These are phyloP conservation scores for Chlorella variabilis DNA, from an alignment of 163 green algal genomes.

Conservation along the genomic window DNA sequence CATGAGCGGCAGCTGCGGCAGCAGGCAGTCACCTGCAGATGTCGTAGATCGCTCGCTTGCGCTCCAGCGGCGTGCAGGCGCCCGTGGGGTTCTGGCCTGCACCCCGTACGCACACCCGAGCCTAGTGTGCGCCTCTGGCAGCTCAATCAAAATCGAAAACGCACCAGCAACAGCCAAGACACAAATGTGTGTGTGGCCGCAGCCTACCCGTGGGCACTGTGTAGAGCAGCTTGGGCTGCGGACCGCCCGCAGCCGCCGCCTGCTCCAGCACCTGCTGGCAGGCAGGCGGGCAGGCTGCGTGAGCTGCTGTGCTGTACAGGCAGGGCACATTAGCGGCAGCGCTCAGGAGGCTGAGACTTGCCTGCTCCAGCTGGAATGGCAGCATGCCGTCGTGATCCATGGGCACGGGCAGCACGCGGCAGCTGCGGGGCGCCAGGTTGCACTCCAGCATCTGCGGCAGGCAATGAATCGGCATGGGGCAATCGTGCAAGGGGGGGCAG, in stretches of 20 bases:
- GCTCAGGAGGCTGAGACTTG: not conserved
- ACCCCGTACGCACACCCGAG: no score
- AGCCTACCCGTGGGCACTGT: constrained; percentile 54
- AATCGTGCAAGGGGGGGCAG: not conserved
- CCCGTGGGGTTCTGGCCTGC: constrained; percentile 81
- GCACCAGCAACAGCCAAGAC: no score
- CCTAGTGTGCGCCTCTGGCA: no score
- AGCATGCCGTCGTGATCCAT: constrained; percentile 59
- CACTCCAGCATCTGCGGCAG: constrained; percentile 60
- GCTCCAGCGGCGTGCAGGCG: not conserved
- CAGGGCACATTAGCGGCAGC: no score
- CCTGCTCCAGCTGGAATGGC: constrained; percentile 43
- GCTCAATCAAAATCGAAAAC: no score
- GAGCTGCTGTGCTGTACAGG: no score
- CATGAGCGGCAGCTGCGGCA: no score
- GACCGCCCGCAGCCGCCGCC: not conserved
- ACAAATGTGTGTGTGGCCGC: no score
- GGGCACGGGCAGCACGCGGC: constrained; percentile 50
- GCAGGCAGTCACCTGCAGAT: not conserved
- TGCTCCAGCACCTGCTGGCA: not conserved
- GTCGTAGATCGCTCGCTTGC: not conserved
- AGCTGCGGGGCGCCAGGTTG: constrained; percentile 54
- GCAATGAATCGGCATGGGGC: no score
- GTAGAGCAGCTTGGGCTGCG: constrained; percentile 73
- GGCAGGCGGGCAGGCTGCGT: not conserved